A percentile compares a stretch with the other conserved stretches of the same genome.
Evolutionary conservation across 208 protist genomes (phyloP).

Genomic region (Sergeia podlipaevii): DNA sequence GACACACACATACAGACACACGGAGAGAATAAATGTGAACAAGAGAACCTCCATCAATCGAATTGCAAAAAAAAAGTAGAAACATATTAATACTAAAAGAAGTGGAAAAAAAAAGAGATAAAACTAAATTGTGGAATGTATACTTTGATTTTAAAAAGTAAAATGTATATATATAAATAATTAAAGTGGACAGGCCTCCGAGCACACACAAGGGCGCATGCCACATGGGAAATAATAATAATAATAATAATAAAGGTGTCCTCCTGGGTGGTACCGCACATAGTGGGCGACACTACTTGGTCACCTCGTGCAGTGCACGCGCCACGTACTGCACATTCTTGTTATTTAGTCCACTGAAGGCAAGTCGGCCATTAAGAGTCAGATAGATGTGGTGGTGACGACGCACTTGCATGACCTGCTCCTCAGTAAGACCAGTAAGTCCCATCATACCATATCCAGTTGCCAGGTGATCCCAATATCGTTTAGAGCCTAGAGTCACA

Average conservation of each 20-base stretch:
- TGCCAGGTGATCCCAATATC: constrained; percentile 91
- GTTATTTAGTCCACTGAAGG: constrained; percentile 65
- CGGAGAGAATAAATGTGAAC: too few species aligned
- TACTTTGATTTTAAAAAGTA: background rate
- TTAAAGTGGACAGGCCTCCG: too few species aligned
- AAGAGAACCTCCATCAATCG: too few species aligned
- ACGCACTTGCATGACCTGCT: constrained; percentile 48
- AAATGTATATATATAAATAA: too few species aligned
- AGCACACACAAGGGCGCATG: too few species aligned
- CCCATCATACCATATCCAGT: constrained; percentile 97
- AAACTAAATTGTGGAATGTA: background rate
- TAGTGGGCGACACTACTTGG: constrained; percentile 9
- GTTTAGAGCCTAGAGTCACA: constrained; percentile 38
- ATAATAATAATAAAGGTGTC: too few species aligned
- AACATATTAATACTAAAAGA: background rate
- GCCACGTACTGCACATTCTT: constrained; percentile 77
- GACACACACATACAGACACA: too few species aligned
- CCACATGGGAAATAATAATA: too few species aligned
- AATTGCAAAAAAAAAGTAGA: background rate
- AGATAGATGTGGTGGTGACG: constrained; percentile 75
- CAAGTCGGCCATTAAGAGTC: constrained; percentile 63
- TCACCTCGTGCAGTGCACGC: constrained; percentile 58
- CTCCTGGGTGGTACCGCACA: background rate
- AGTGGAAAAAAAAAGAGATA: constrained; percentile 10
- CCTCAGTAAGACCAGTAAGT: constrained; percentile 88